Evolutionary conservation across 129 eudicot species (phyloP).

Genomic region (Sambucus nigra): DNA sequence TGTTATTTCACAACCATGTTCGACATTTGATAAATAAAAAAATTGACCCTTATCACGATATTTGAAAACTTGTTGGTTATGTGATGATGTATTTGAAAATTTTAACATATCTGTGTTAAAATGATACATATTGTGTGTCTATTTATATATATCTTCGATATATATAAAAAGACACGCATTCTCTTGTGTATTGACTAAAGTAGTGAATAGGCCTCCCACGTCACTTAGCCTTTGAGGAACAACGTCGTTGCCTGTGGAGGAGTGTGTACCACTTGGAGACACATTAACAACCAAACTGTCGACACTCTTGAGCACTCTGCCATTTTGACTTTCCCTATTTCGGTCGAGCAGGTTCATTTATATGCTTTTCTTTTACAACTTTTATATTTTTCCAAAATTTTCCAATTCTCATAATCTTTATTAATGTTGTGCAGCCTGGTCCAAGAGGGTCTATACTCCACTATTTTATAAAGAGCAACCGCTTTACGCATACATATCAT

Average conservation of each 20-base stretch:
- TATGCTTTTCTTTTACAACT: neutral
- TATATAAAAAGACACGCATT: too few relatives aligned
- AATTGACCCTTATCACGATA: too few relatives aligned
- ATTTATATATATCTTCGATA: too few relatives aligned
- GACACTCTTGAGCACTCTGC: slow-evolving; percentile 50
- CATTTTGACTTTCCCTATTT: slow-evolving; percentile 64
- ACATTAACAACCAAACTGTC: slow-evolving; percentile 74
- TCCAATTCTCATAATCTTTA: slow-evolving; percentile 14
- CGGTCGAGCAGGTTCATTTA: slow-evolving; percentile 62
- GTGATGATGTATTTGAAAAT: too few relatives aligned
- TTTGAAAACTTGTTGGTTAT: too few relatives aligned
- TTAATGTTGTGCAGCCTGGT: slow-evolving; percentile 69
- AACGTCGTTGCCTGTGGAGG: slow-evolving; percentile 79
- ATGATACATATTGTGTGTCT: too few relatives aligned
- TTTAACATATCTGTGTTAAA: too few relatives aligned
- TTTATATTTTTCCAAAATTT: neutral
- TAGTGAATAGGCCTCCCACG: slow-evolving; percentile 51
- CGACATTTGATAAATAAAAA: too few relatives aligned
- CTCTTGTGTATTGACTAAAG: too few relatives aligned
- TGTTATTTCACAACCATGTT: too few relatives aligned
- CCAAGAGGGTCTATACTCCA: slow-evolving; percentile 66
- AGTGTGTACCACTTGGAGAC: slow-evolving; percentile 84
- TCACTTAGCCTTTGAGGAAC: slow-evolving; percentile 60
- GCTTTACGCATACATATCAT: slow-evolving; percentile 51
- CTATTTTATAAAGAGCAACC: slow-evolving; percentile 76